Evolutionary conservation across 305 asterid species (phyloP).

Genomic region (Solanum hybrid): DNA sequence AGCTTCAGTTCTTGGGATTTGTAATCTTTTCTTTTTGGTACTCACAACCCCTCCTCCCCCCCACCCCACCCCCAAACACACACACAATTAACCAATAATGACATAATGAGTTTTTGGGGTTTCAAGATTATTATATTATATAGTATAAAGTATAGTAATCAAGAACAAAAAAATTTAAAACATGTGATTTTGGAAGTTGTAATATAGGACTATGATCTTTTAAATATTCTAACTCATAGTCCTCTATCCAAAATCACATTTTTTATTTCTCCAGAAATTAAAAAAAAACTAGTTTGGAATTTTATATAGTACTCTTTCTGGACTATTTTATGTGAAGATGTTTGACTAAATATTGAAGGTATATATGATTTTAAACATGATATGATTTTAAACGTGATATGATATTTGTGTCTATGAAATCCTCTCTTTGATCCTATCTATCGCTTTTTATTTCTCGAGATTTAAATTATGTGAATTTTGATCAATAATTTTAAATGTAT

Average conservation of each 20-base stretch:
- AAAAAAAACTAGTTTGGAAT: not conserved
- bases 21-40: not conserved
- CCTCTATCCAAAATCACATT: not conserved
- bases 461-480: not conserved
- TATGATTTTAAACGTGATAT: not conserved
- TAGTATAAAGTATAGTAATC: not conserved
- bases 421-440: not conserved
- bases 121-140: not conserved
- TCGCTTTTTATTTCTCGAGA: not conserved
- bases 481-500: not conserved
- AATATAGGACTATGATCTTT: not conserved
- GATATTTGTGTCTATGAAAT: not conserved
- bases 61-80: not conserved
- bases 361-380: not conserved
- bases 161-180: not conserved
- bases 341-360: not conserved
- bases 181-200: not conserved
- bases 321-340: not conserved
- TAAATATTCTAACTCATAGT: not conserved
- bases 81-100: not conserved
- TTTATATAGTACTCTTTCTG: not conserved
- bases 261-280: no score
- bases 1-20: constrained; percentile 12
- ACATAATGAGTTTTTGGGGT: not conserved
- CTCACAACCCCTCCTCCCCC: not conserved